Conservation (phyloP, 164 flowering plant species). For the Sedum album region DNA sequence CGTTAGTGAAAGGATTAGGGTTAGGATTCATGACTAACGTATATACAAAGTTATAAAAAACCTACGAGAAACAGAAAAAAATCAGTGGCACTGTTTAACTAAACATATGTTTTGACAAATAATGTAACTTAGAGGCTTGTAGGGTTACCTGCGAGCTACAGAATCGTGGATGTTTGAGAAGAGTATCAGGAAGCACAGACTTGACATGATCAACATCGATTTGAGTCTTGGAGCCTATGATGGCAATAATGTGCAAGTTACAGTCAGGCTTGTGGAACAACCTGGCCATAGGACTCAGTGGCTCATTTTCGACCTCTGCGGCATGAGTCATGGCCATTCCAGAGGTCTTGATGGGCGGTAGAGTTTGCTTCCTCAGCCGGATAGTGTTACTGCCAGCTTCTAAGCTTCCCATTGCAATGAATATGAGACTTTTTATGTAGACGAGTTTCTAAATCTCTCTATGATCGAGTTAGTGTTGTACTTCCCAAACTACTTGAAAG, state of each 20-base stretch:
- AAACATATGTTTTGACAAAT: too few species aligned
- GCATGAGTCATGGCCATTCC: background rate
- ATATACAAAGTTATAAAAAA: too few species aligned
- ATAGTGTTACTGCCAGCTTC: background rate
- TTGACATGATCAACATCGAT: conserved; percentile 20
- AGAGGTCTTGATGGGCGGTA: background rate
- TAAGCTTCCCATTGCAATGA: background rate
- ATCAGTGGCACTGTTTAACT: too few species aligned
- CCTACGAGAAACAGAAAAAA: too few species aligned
- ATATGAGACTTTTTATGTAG: background rate
- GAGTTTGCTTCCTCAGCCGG: conserved; percentile 1
- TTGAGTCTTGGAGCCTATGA: conserved; percentile 32
- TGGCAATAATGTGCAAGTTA: conserved; percentile 32
- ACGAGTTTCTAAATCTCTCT: background rate
- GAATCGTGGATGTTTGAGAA: conserved; percentile 47
- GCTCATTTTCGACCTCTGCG: conserved; percentile 18
- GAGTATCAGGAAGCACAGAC: conserved; percentile 20
- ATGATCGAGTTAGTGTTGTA: background rate
- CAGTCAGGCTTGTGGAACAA: conserved; percentile 38
- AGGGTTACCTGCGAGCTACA: conserved; percentile 34
- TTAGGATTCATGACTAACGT: background rate
- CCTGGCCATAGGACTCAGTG: conserved; percentile 38
- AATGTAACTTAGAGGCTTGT: background rate
- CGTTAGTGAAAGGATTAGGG: too few species aligned
- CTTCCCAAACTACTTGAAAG: background rate